phyloP scores from a whole-genome alignment of 1,139 yeast genomes.

The Wickerhamiella infanticola region DNA sequence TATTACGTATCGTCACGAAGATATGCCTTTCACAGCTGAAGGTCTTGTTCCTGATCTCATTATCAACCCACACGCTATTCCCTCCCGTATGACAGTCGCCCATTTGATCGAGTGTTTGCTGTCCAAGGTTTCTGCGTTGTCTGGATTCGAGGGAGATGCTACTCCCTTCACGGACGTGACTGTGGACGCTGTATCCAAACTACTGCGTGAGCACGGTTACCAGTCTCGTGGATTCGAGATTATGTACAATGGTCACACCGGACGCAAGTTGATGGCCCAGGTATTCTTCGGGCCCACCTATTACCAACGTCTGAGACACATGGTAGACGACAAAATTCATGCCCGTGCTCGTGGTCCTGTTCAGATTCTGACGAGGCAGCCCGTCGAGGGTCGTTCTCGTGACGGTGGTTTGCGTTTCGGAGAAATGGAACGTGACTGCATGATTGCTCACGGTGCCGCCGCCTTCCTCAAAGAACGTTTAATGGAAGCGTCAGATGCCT shows the following conservation, averaged over 20 bases:
- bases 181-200: constrained; percentile 85
- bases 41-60: constrained; percentile 96
- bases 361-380: constrained; percentile 95
- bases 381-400: constrained; percentile 98
- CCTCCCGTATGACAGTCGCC: constrained; percentile 99
- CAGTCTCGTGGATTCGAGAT: constrained; percentile 98
- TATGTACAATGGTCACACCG: constrained; percentile 97
- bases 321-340: constrained; percentile 98
- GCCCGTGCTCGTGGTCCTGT: constrained; percentile 99
- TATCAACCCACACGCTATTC: constrained; percentile 98
- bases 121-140: constrained; percentile 84
- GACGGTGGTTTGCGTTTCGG: constrained; percentile 99
- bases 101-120: constrained; percentile 96
- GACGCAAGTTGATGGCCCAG: constrained; percentile 94
- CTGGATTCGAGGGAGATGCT: constrained; percentile 98
- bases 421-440: constrained; percentile 99
- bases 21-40: constrained; percentile 95
- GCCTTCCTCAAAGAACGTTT: constrained; percentile 92
- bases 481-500: constrained; percentile 98
- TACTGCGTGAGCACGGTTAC: constrained; percentile 88
- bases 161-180: constrained; percentile 97
- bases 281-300: constrained; percentile 98
- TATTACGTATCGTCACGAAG: constrained; percentile 95
- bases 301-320: constrained; percentile 95
- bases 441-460: constrained; percentile 99